Conservation (phyloP, 345 rosid species). For the Pugionium cornutum region DNA sequence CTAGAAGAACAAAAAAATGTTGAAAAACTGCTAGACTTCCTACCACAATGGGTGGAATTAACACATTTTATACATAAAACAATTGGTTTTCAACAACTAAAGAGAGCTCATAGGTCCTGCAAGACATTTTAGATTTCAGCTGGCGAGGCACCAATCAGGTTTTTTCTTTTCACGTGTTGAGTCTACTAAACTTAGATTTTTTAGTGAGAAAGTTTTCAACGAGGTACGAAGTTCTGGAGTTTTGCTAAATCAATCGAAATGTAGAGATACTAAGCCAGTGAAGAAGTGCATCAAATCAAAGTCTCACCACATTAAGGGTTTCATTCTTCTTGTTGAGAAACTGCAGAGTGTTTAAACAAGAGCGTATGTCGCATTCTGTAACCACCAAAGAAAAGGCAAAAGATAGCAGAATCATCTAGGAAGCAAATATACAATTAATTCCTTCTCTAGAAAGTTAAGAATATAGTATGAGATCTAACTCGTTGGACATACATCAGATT, state of each 20-base stretch:
- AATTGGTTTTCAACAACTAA: too few relatives aligned
- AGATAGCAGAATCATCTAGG: slow-evolving; percentile 22
- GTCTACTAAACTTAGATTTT: slow-evolving; percentile 5
- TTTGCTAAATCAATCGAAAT: slow-evolving; percentile 19
- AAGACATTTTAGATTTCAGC: slow-evolving; percentile 7
- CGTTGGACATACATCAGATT: slow-evolving; percentile 3
- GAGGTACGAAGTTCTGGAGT: slow-evolving; percentile 9
- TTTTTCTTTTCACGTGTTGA: neutral
- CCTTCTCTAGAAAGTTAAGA: slow-evolving; percentile 11
- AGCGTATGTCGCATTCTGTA: slow-evolving; percentile 91
- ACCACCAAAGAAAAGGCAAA: slow-evolving; percentile 32
- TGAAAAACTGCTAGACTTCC: too few relatives aligned
- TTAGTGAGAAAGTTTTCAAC: slow-evolving; percentile 2
- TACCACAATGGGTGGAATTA: too few relatives aligned
- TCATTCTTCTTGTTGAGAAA: slow-evolving; percentile 91
- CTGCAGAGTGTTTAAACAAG: slow-evolving; percentile 95
- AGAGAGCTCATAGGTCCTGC: slow-evolving; percentile 6
- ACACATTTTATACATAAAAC: too few relatives aligned
- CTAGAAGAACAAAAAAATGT: too few relatives aligned
- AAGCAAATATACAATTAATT: slow-evolving; percentile 1
- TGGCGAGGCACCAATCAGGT: slow-evolving; percentile 8
- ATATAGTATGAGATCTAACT: slow-evolving; percentile 20
- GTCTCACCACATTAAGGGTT: slow-evolving; percentile 74
- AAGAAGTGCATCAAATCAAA: slow-evolving; percentile 15
- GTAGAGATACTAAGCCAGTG: slow-evolving; percentile 4